Evolutionary conservation across 768 basidiomycete genomes (phyloP).

Genomic region (Termitomyces sp.): DNA sequence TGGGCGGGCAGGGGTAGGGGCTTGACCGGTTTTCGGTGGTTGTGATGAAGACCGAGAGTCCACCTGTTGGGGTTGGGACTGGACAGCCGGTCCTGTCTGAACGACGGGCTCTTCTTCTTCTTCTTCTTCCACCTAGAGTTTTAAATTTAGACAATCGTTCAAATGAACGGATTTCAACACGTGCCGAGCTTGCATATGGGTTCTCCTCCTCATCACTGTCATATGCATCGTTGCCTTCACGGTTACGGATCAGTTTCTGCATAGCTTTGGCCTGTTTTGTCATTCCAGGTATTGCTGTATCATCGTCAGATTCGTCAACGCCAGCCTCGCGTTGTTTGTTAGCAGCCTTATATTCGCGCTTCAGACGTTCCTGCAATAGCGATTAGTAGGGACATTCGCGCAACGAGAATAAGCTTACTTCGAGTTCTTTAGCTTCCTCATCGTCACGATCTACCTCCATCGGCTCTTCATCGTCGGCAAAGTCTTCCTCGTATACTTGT

Average conservation of each 20-base stretch:
- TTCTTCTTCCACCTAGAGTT: conserved; percentile 62
- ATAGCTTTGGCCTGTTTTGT: conserved; percentile 73
- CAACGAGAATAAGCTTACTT: conserved; percentile 38
- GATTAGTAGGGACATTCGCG: conserved; percentile 4
- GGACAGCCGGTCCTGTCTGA: conserved; percentile 35
- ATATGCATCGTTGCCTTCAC: conserved; percentile 78
- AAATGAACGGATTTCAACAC: conserved; percentile 17
- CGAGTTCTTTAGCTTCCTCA: conserved; percentile 78
- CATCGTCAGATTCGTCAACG: conserved; percentile 73
- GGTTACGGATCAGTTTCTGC: conserved; percentile 80
- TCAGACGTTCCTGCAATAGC: conserved; percentile 63
- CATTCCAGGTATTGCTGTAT: conserved; percentile 43
- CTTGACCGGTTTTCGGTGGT: conserved; percentile 29
- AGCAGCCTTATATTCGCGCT: conserved; percentile 74
- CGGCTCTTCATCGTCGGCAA: conserved; percentile 85
- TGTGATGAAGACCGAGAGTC: conserved; percentile 42
- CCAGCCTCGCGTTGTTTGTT: conserved; percentile 69
- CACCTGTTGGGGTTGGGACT: conserved; percentile 41
- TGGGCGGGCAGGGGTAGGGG: conserved; percentile 20
- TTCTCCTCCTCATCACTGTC: conserved; percentile 83
- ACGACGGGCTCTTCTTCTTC: conserved; percentile 49
- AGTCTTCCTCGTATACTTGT: conserved; percentile 75
- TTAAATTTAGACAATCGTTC: conserved; percentile 7
- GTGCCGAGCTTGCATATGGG: conserved; percentile 74
- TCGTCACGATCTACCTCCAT: conserved; percentile 70